Base-by-base conservation (phyloP, 176 grass and related monocot genomes). In the Triticum aestivum region DNA sequence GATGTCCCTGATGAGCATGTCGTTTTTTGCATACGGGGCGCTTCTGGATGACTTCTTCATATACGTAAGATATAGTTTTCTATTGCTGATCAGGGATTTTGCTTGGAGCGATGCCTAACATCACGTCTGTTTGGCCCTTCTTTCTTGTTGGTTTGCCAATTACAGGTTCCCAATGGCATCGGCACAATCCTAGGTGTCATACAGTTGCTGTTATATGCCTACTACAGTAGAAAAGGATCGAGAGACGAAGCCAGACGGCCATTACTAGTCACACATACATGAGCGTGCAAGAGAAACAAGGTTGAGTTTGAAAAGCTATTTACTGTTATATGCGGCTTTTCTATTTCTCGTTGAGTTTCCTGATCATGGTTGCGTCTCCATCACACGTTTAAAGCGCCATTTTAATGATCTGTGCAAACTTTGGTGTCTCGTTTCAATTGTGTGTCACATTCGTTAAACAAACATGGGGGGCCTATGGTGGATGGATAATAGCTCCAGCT, bases 1-100 rank as follows among this genome's bases (percentile, higher is more conserved):
- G 8, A 99, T 93, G 78, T 96, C 96, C 89, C 86, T 96, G 45
- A 99, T 96, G 97, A 99, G 97, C 7, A 15, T 87, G 14, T 99
- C 97, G 0, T 99, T 99, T 89, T 93, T 99, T 74, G 47, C 81
- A 6, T 99, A 99, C 5, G 97, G 97, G 61, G 45, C 82, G 85
- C 45, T 99, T 3, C 80, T 99, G 63, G 79, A 87, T 71, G 97
- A 99, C 88, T 93, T 96, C 88, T 99, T 99, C 85, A 90, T 99
- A 75, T 99, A 99, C 91, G 97, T 99, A 94, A 85, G 92, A 61
- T 73, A 51, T 3, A 5, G 26, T 71, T 88, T 74, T 38, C 72
- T 69, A 41, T 83, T 32, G 54, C 10, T 39, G 14, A 12, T 61
- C 52, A 14, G 68, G 26, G 14, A 18, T 87, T 73, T 81, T 84